A percentile compares a stretch with the other conserved stretches of the same genome.
Evolutionary conservation across 2,329 filamentous ascomycete genomes (phyloP).

Genomic region (Balansia obtecta): DNA sequence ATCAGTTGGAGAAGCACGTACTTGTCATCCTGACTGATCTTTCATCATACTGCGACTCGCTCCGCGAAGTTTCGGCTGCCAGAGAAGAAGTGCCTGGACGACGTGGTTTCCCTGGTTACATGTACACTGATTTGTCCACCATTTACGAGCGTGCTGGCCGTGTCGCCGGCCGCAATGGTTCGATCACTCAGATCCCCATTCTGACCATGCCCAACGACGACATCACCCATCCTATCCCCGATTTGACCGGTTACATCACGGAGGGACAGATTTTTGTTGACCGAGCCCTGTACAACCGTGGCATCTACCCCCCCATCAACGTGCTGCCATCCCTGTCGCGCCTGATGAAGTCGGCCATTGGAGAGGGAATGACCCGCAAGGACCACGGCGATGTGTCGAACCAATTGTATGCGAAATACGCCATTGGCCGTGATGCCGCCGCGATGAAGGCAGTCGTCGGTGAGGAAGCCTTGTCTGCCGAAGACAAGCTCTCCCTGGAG

Average conservation of each 20-base stretch:
- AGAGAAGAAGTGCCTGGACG: conserved; percentile 98
- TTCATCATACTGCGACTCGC: conserved; percentile 94
- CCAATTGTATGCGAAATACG: conserved; percentile 98
- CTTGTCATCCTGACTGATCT: conserved; percentile 97
- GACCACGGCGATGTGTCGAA: conserved; percentile 98
- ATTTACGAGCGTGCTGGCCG: conserved; percentile 98
- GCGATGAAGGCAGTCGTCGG: conserved; percentile 99
- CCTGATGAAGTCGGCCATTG: conserved; percentile 99
- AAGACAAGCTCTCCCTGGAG: conserved; percentile 95
- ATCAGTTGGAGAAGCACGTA: conserved; percentile 99
- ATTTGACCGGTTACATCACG: conserved; percentile 97
- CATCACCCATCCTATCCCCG: conserved; percentile 97
- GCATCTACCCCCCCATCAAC: conserved; percentile 97
- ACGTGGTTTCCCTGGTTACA: conserved; percentile 99
- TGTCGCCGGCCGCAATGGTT: conserved; percentile 92
- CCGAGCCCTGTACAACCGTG: conserved; percentile 86
- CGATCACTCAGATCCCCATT: conserved; percentile 98
- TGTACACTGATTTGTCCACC: conserved; percentile 99
- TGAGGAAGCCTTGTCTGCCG: conserved; percentile 87
- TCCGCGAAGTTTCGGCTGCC: conserved; percentile 95
- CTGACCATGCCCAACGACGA: conserved; percentile 99
- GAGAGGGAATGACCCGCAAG: conserved; percentile 89
- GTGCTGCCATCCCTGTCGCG: conserved; percentile 94
- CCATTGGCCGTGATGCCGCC: conserved; percentile 94
- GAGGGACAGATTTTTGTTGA: conserved; percentile 98